phyloP scores from a whole-genome alignment of 1,284 basidiomycete genomes.

The Irpex sp. region DNA sequence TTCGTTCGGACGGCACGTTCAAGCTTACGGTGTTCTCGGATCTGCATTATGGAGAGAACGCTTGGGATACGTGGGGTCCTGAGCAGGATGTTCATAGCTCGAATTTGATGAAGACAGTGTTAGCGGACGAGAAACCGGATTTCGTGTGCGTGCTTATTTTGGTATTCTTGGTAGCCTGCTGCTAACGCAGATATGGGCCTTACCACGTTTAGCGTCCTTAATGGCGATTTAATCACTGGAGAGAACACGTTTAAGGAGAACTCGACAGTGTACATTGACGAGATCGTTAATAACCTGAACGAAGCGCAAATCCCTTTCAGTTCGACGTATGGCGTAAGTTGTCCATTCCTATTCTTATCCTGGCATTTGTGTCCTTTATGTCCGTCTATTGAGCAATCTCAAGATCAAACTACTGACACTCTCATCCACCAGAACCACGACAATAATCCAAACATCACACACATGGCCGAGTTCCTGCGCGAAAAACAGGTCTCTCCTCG shows the following conservation, averaged over 20 bases:
- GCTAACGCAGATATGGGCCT: not conserved
- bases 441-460: conserved; percentile 64
- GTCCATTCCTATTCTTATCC: not conserved
- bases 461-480: conserved; percentile 53
- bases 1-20: conserved; percentile 48
- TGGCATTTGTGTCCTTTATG: not conserved
- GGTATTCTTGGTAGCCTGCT: not conserved
- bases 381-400: not conserved
- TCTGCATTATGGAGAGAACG: conserved; percentile 66
- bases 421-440: conserved; percentile 58
- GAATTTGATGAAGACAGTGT: conserved; percentile 48
- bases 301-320: conserved; percentile 30
- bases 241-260: conserved; percentile 55
- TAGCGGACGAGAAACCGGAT: conserved; percentile 53
- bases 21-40: conserved; percentile 69
- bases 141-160: conserved; percentile 47
- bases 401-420: no score
- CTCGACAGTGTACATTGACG: conserved; percentile 28
- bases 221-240: conserved; percentile 67
- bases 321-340: conserved; percentile 50
- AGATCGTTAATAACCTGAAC: conserved; percentile 32
- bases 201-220: conserved; percentile 42
- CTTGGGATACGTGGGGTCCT: conserved; percentile 63
- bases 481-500: conserved; percentile 50
- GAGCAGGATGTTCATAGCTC: conserved; percentile 57